Percentiles rank a stretch among this genome's conserved stretches.
Conservation (phyloP, 257 asterid genomes). For the Plantago major region DNA sequence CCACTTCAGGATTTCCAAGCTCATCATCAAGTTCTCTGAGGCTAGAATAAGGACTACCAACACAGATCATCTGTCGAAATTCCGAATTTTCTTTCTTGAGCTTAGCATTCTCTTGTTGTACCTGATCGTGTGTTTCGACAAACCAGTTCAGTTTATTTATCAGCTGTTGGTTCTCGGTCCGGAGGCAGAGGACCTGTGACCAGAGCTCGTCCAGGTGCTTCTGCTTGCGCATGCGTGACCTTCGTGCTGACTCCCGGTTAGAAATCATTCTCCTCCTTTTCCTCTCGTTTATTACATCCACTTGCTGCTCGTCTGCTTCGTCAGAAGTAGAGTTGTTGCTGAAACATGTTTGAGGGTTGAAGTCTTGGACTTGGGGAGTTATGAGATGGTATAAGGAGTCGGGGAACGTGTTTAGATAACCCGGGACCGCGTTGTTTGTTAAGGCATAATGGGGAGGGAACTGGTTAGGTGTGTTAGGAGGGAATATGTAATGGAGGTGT, state of each 20-base stretch:
- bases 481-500: slow-evolving; percentile 6
- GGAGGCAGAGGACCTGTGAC: slow-evolving; percentile 7
- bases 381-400: slow-evolving; percentile 5
- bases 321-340: slow-evolving; percentile 7
- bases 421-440: not conserved
- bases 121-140: not conserved
- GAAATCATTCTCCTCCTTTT: slow-evolving; percentile 13
- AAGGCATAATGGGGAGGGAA: slow-evolving; percentile 5
- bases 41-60: not conserved
- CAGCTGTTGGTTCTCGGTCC: slow-evolving; percentile 3
- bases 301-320: slow-evolving; percentile 9
- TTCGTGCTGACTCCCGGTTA: slow-evolving; percentile 12
- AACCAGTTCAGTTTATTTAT: not conserved
- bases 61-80: not conserved
- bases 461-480: slow-evolving; percentile 6
- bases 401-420: not conserved
- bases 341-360: not conserved
- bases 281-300: slow-evolving; percentile 5
- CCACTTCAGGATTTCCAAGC: slow-evolving; percentile 1
- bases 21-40: slow-evolving; percentile 11
- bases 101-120: slow-evolving; percentile 2
- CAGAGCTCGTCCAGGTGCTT: slow-evolving; percentile 12
- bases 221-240: slow-evolving; percentile 13
- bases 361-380: slow-evolving; percentile 7
- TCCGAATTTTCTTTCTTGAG: slow-evolving; percentile 9